These are phyloP conservation scores for Dionaea muscipula DNA, from an alignment of 179 eudicot genomes.

Conservation along the genomic window DNA sequence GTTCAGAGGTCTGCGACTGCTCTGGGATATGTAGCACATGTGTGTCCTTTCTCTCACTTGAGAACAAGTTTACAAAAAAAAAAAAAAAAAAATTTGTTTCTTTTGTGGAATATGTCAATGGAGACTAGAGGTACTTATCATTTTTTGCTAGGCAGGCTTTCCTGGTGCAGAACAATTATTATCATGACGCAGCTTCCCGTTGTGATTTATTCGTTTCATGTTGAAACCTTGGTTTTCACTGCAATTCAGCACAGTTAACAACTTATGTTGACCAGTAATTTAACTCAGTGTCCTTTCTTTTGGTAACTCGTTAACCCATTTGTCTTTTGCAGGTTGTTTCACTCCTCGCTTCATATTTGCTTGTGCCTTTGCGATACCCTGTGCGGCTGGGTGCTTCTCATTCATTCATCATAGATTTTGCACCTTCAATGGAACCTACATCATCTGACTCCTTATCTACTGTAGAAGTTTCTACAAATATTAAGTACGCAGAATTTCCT, in stretches of 20 bases:
- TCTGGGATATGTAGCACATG: constrained; percentile 90
- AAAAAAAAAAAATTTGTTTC: neutral
- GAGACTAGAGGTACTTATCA: neutral
- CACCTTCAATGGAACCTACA: constrained; percentile 50
- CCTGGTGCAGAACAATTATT: no score
- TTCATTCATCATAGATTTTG: constrained; percentile 62
- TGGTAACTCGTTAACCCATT: no score
- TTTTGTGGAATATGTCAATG: neutral
- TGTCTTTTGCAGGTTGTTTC: constrained; percentile 66
- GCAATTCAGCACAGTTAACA: neutral
- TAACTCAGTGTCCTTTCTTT: neutral
- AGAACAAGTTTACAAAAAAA: neutral
- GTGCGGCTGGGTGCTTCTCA: constrained; percentile 81
- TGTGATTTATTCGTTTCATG: neutral
- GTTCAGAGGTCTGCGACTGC: constrained; percentile 88
- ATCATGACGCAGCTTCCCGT: no score
- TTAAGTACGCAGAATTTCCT: constrained; percentile 69
- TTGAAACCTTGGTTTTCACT: constrained; percentile 1
- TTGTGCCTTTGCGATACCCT: constrained; percentile 82
- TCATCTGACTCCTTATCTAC: constrained; percentile 30
- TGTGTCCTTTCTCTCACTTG: constrained; percentile 31
- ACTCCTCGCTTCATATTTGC: constrained; percentile 65
- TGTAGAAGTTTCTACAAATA: constrained; percentile 26
- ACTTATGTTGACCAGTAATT: no score
- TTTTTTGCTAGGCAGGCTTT: neutral